Base-by-base conservation (phyloP, 1,284 basidiomycete genomes). In the Rugiboletus extremiorientalis region DNA sequence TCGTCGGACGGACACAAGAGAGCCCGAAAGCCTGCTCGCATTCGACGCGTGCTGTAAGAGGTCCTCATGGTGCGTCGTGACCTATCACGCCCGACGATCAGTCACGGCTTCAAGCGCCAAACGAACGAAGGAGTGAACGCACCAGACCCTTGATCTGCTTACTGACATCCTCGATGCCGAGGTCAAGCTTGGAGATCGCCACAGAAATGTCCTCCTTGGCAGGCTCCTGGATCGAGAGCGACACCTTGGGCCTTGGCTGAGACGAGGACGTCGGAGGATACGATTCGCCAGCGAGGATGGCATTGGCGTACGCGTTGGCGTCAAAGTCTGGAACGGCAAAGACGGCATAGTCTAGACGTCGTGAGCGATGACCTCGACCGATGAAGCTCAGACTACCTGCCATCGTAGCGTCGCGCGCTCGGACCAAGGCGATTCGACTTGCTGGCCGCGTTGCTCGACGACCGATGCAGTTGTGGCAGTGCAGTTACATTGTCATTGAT, bases 251-350 rank as follows among this genome's bases (percentile, higher is more conserved):
- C 54, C 67, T 72, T 63, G 65, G 41, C 57, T 69, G 66, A 27
- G 65, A 72, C 18, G 59, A 54, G 11, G 62, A 55, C 20, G 67
- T 42, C 1, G 65, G 58, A 47, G 84, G 82, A 67, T 94, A 93
- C 0, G 84, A 72, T 62, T 92, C 87, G 28, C 91, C 89, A 14
- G 92, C 86, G 25, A 96, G 80, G 52, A 95, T 83, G 22, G 92
- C 86, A 71, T 94, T 94, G 7, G 94, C 93, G 70, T 95, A 96
- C 53, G 91, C 88, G 69, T 92, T 89, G 20, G 92, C 81, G 69
- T 95, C 88, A 72, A 96, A 97, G 42, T 84, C 78, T 9, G 85
- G 72, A 50, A 72, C 75, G 25, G 86, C 78, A 65, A 93, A 94
- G 42, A 84, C 78, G n/a, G 83, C 67, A 67, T 90, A 88, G 59